phyloP scores from a whole-genome alignment of 2,329 filamentous ascomycete genomes.

The Paecilomyces niveus region DNA sequence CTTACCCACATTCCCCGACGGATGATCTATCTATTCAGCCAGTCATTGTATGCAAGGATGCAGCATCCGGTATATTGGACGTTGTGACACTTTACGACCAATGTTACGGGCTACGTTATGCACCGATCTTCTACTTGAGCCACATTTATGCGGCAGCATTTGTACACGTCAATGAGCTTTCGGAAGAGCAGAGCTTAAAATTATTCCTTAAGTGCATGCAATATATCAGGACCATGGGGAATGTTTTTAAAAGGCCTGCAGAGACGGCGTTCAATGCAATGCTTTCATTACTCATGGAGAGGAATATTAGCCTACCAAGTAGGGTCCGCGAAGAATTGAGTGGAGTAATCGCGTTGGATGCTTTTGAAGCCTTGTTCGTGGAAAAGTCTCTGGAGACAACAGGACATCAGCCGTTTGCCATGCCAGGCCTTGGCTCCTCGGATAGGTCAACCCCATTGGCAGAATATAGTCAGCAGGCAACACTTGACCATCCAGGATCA shows the following conservation, averaged over 20 bases:
- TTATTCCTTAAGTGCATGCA: not conserved
- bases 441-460: not conserved
- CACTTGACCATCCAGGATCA: not conserved
- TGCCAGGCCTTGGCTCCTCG: not conserved
- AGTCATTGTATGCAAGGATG: not conserved
- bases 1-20: not conserved
- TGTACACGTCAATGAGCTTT: not conserved
- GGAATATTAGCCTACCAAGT: not conserved
- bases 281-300: not conserved
- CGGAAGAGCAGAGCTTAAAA: not conserved
- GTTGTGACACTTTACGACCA: not conserved
- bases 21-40: not conserved
- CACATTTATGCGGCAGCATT: not conserved
- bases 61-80: not conserved
- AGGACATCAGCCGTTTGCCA: not conserved
- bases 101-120: constrained; percentile 1
- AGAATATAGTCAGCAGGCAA: not conserved
- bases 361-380: not conserved
- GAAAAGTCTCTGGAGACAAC: not conserved
- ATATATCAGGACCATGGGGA: not conserved
- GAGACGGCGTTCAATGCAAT: not conserved
- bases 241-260: not conserved
- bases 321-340: not conserved
- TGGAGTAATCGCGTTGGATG: not conserved
- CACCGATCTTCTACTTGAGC: not conserved